These are phyloP conservation scores for Tagetes patula DNA, from an alignment of 129 eudicot genomes.

Conservation along the genomic window DNA sequence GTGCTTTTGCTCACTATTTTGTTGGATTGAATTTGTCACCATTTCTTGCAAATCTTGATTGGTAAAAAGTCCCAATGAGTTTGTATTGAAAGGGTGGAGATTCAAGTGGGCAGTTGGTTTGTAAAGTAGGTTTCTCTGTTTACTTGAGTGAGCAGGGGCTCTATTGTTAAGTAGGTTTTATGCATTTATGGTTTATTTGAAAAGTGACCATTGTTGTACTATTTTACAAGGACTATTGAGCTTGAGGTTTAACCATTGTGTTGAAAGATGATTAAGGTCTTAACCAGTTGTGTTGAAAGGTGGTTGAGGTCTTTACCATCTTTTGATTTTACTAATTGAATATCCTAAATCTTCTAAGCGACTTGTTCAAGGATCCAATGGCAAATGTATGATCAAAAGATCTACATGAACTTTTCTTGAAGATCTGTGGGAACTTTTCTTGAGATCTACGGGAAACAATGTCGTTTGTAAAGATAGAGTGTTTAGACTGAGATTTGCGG, in stretches of 20 bases:
- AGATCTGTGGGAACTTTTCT: no score
- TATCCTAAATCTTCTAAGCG: no score
- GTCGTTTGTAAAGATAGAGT: no score
- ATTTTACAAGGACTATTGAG: neutral
- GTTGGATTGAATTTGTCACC: conserved; percentile 37
- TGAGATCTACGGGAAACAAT: no score
- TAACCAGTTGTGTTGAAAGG: neutral
- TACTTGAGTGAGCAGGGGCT: conserved; percentile 10
- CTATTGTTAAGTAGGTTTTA: conserved; percentile 19
- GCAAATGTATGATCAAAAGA: no score
- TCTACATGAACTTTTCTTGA: no score
- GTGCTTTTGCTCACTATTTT: conserved; percentile 52
- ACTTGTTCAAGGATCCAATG: no score
- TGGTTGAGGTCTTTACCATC: neutral
- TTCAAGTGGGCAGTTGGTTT: conserved; percentile 40
- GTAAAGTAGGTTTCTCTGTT: conserved; percentile 21
- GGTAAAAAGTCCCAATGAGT: conserved; percentile 39
- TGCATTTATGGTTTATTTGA: conserved; percentile 5
- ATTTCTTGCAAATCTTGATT: conserved; percentile 35
- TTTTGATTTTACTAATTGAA: no score
- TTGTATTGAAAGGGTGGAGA: conserved; percentile 33
- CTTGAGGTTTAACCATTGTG: neutral
- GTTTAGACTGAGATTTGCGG: no score
- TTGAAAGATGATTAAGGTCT: neutral
- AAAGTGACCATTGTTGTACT: neutral